phyloP scores from a whole-genome alignment of 345 rosid species.

The Kandelia obovata region DNA sequence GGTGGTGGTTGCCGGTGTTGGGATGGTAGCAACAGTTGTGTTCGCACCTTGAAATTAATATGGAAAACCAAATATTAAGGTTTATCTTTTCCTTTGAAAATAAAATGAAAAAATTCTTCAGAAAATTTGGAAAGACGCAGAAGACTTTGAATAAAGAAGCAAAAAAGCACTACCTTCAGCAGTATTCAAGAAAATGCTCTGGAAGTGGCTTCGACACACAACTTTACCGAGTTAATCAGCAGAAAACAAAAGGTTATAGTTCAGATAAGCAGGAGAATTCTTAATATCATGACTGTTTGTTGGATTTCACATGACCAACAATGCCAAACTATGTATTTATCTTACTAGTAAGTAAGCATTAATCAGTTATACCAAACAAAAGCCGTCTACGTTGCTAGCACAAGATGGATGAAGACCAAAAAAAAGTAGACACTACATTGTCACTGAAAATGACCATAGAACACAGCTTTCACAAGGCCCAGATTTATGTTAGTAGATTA shows the following conservation, averaged over 20 bases:
- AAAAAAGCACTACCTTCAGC: not conserved
- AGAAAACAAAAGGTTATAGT: not conserved
- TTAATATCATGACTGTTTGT: not conserved
- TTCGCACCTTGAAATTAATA: too few relatives aligned
- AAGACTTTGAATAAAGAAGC: too few relatives aligned
- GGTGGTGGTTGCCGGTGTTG: too few relatives aligned
- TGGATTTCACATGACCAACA: not conserved
- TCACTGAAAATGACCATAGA: not conserved
- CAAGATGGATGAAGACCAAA: not conserved
- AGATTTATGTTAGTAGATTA: not conserved
- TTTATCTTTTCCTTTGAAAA: too few relatives aligned
- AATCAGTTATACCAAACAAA: too few relatives aligned
- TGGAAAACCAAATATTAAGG: too few relatives aligned
- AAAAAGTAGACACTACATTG: not conserved
- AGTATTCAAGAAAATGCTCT: not conserved
- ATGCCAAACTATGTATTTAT: too few relatives aligned
- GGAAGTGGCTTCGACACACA: not conserved
- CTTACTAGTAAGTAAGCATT: too few relatives aligned
- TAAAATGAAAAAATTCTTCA: too few relatives aligned
- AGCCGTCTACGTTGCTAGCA: not conserved
- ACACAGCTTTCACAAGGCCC: not conserved
- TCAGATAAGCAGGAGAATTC: not conserved
- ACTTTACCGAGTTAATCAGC: not conserved
- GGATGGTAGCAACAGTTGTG: too few relatives aligned
- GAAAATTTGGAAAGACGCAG: too few relatives aligned